These are phyloP conservation scores for Torulaspora indica DNA, from an alignment of 805 yeast genomes.

Conservation along the genomic window DNA sequence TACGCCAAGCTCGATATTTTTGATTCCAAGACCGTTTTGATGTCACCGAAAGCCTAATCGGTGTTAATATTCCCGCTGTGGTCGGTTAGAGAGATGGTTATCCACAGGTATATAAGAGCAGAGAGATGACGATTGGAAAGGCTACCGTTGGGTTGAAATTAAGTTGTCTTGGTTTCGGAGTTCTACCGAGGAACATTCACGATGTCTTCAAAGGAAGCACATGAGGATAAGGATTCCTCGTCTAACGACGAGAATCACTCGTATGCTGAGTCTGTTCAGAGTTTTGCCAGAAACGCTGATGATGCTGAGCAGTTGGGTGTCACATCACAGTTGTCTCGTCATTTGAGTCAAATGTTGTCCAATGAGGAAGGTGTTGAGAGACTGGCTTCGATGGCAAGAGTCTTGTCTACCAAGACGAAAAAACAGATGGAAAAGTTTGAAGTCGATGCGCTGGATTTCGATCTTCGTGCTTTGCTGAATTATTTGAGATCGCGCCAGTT, in stretches of 20 bases:
- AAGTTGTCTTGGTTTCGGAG: not conserved
- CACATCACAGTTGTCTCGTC: constrained; percentile 31
- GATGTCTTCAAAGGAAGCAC: constrained; percentile 24
- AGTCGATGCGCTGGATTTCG: constrained; percentile 44
- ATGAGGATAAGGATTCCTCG: constrained; percentile 20
- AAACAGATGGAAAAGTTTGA: constrained; percentile 44
- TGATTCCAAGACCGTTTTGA: not conserved
- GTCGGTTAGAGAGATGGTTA: not conserved
- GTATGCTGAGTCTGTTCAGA: constrained; percentile 26
- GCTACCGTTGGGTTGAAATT: not conserved
- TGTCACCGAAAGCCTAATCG: too few species aligned
- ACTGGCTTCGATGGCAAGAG: constrained; percentile 48
- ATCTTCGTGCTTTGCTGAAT: constrained; percentile 40
- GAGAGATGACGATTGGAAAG: too few species aligned
- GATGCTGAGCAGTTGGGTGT: constrained; percentile 26
- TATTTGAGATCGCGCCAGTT: constrained; percentile 39
- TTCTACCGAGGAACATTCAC: not conserved
- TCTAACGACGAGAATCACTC: constrained; percentile 21
- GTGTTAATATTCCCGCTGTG: constrained; percentile 3
- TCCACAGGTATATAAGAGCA: not conserved
- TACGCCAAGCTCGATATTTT: not conserved
- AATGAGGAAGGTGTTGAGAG: constrained; percentile 38
- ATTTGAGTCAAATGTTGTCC: constrained; percentile 32
- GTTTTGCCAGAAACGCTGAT: constrained; percentile 17
- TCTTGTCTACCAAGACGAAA: constrained; percentile 46